Evolutionary conservation across 31 red algal species (phyloP), one percentile per base, ranked within the genome.

Genomic region (Odonthalia washingtoniensis): DNA sequence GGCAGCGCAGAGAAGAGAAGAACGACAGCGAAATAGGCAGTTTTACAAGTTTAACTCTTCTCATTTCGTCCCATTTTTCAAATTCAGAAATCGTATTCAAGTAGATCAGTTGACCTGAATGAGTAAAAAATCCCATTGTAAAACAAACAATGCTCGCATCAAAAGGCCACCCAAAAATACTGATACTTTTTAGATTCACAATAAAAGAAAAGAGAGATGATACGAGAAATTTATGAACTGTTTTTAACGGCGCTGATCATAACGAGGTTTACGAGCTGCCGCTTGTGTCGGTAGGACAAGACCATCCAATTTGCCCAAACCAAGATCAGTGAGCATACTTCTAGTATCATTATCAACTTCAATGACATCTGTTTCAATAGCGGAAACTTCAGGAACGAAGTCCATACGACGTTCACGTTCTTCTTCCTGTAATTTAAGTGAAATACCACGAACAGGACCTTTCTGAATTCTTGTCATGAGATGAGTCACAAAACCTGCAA

Each of bases 401-500:
- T 99, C 97, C 97, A 99, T 99, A 69, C 97, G 89, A 81, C 97
- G 91, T 84, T 99, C 97, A 41, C 97, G 86, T 78, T 99, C 97
- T 90, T 99, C 97, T 82, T 99, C 97, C 68, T 99, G 97, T 31
- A 99, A 62, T 74, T 99, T 99, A 39, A 99, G 90, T 36, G 97
- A 99, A 53, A 99, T 96, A 43, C 97, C 97, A 35, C 97, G 94
- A 43, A 99, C 97, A 40, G 97, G 97, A 26, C 97, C 97, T 66
- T 94, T 96, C 75, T 99, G 97, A 69, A 99, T 99, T 5, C 97
- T 72, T 1, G 87, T 90, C 97, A 99, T 99, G 63, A 99, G 87
- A 77, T 99, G 97, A 66, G 97, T 99, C 17, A 99, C 90, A 68
- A 96, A 99, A 28, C 97, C 97, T 17, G 97, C 97, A 14, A 99